A percentile compares a stretch with the other conserved stretches of the same genome.
phyloP scores from a whole-genome alignment of 352 stramenopile genomes.

The Phytophthora constricta region DNA sequence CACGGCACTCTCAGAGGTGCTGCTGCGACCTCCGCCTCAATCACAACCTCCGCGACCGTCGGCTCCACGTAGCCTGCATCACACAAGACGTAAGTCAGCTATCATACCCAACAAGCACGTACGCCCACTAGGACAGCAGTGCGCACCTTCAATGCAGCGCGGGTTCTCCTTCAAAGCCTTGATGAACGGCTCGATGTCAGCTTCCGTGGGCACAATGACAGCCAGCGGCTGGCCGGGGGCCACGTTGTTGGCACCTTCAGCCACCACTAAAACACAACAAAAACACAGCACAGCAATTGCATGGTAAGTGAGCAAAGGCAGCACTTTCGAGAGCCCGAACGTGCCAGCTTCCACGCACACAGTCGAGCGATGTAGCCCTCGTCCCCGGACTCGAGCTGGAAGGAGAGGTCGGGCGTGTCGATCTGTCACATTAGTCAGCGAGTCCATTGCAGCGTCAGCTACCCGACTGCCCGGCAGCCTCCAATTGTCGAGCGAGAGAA shows the following conservation, averaged over 20 bases:
- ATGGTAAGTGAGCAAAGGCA: slow-evolving; percentile 7
- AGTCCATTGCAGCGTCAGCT: slow-evolving; percentile 4
- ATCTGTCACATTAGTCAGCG: slow-evolving; percentile 48
- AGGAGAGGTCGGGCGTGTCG: slow-evolving; percentile 84
- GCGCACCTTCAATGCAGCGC: slow-evolving; percentile 66
- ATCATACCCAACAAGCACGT: not conserved
- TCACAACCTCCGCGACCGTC: slow-evolving; percentile 7
- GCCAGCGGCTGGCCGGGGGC: slow-evolving; percentile 72
- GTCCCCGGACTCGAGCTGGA: slow-evolving; percentile 82
- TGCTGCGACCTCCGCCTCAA: slow-evolving; percentile 24
- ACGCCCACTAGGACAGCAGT: too few relatives aligned
- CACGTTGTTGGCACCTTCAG: slow-evolving; percentile 59
- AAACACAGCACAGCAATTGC: not conserved
- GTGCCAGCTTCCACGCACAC: slow-evolving; percentile 41
- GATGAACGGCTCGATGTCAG: slow-evolving; percentile 70
- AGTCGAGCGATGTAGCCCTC: slow-evolving; percentile 82
- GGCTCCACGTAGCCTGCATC: slow-evolving; percentile 45
- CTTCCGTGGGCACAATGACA: slow-evolving; percentile 74
- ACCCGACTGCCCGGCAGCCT: not conserved
- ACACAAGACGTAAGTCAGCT: not conserved
- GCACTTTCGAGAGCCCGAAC: not conserved
- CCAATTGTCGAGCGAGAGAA: not conserved
- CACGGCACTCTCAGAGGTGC: slow-evolving; percentile 42
- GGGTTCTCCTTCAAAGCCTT: slow-evolving; percentile 61
- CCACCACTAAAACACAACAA: slow-evolving; percentile 55